These are phyloP conservation scores for Paracorniculantispora psalliotae DNA, from an alignment of 2,329 filamentous ascomycete species.

Conservation along the genomic window DNA sequence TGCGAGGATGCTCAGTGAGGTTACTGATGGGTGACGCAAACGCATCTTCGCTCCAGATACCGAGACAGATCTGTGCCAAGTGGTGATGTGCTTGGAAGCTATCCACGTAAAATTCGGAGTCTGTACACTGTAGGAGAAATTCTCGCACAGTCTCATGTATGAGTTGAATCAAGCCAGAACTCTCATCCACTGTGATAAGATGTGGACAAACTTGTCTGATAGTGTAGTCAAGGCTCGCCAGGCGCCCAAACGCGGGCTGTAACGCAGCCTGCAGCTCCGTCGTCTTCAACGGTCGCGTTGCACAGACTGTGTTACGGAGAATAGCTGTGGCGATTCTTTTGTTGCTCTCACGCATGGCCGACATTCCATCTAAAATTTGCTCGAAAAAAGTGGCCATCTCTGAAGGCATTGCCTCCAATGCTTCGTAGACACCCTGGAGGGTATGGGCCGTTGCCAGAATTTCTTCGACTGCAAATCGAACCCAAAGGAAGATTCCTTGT, in stretches of 20 bases:
- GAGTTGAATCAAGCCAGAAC: neutral
- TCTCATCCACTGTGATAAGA: neutral
- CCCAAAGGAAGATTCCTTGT: conserved; percentile 1
- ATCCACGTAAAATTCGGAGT: neutral
- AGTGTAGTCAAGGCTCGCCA: neutral
- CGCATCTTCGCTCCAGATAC: neutral
- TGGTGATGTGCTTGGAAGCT: neutral
- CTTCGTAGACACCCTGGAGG: neutral
- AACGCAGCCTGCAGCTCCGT: neutral
- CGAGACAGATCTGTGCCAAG: neutral
- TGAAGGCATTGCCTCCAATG: neutral
- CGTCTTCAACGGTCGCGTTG: neutral
- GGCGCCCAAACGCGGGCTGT: neutral
- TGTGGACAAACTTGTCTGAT: neutral
- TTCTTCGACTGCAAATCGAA: neutral
- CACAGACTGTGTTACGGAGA: neutral
- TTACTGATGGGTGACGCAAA: neutral
- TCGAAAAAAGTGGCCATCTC: neutral
- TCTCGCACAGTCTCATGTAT: conserved; percentile 1
- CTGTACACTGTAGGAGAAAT: neutral
- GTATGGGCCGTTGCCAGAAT: neutral
- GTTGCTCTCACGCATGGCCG: neutral
- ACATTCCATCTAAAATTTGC: neutral
- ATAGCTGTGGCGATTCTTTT: conserved; percentile 1
- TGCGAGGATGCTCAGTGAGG: neutral